A percentile compares a stretch with the other conserved stretches of the same genome.
Evolutionary conservation across 805 yeast species (phyloP).

Genomic region (Wickerhamiella sergipiensis): DNA sequence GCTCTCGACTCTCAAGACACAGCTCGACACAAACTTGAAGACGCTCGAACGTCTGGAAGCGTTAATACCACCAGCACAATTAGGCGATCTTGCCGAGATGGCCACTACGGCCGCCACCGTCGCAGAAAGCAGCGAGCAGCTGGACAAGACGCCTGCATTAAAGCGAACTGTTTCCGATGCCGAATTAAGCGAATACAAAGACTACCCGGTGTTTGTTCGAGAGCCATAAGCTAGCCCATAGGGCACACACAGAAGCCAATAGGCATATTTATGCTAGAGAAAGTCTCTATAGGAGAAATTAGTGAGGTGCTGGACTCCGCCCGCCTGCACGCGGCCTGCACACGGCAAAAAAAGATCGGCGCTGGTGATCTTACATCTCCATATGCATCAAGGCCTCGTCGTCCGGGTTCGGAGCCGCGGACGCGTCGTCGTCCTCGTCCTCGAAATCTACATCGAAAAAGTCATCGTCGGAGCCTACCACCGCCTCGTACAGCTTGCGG

Average conservation of each 20-base stretch:
- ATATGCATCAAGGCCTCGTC: conserved; percentile 21
- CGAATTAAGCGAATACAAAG: conserved; percentile 2
- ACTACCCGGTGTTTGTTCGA: conserved; percentile 4
- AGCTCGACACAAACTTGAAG: background rate
- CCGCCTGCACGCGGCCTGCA: background rate
- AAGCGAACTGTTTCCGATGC: background rate
- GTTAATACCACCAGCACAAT: background rate
- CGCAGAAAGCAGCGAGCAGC: background rate
- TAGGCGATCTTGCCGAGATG: background rate
- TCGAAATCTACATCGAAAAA: conserved; percentile 94
- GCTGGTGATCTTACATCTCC: conserved; percentile 16
- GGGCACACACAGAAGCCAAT: too few species aligned
- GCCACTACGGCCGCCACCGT: background rate
- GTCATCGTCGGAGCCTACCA: conserved; percentile 90
- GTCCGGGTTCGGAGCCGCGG: conserved; percentile 26
- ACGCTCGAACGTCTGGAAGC: background rate
- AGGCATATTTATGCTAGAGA: too few species aligned
- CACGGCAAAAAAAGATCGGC: too few species aligned
- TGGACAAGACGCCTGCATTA: background rate
- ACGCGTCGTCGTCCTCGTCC: conserved; percentile 37
- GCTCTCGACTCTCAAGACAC: background rate
- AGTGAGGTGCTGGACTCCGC: background rate
- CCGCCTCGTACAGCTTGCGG: conserved; percentile 52
- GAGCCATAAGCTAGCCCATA: too few species aligned
- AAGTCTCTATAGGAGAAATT: too few species aligned